These are phyloP conservation scores for Trametes sp. DNA, from an alignment of 1,284 basidiomycete genomes.

Conservation along the genomic window DNA sequence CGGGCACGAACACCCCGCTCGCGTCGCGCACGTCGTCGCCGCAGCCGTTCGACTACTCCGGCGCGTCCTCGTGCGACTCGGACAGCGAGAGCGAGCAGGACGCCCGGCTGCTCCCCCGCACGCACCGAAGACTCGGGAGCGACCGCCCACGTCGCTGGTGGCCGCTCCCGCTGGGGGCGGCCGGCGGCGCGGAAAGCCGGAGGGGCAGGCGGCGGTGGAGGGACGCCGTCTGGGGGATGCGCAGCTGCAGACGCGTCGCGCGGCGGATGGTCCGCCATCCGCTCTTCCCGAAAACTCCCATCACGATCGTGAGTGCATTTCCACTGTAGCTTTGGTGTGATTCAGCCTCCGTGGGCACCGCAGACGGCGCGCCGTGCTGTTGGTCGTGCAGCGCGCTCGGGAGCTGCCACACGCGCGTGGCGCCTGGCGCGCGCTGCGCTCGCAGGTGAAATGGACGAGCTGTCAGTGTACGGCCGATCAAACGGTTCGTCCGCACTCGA, in stretches of 20 bases:
- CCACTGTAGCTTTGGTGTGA: background rate
- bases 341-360: background rate
- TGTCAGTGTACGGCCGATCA: too few species aligned
- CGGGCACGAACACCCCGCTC: constrained; percentile 44
- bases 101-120: constrained; percentile 56
- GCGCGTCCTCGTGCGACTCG: constrained; percentile 60
- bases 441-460: too few species aligned
- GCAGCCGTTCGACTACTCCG: constrained; percentile 47
- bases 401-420: background rate
- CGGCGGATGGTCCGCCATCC: constrained; percentile 73
- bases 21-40: constrained; percentile 48
- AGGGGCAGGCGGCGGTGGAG: constrained; percentile 46
- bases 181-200: constrained; percentile 28
- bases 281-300: constrained; percentile 80
- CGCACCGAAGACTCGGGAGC: constrained; percentile 44
- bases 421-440: constrained; percentile 3
- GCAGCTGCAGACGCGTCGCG: constrained; percentile 60
- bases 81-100: constrained; percentile 71
- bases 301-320: constrained; percentile 72
- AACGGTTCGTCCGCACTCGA: too few species aligned
- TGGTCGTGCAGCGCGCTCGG: background rate
- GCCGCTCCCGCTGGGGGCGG: constrained; percentile 26
- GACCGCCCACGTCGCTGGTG: constrained; percentile 47
- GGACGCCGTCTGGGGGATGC: constrained; percentile 44
- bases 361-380: background rate